A percentile compares a stretch with the other conserved stretches of the same genome.
Evolutionary conservation across 2,329 filamentous ascomycete species (phyloP).

Genomic region (Fusarium sp.): DNA sequence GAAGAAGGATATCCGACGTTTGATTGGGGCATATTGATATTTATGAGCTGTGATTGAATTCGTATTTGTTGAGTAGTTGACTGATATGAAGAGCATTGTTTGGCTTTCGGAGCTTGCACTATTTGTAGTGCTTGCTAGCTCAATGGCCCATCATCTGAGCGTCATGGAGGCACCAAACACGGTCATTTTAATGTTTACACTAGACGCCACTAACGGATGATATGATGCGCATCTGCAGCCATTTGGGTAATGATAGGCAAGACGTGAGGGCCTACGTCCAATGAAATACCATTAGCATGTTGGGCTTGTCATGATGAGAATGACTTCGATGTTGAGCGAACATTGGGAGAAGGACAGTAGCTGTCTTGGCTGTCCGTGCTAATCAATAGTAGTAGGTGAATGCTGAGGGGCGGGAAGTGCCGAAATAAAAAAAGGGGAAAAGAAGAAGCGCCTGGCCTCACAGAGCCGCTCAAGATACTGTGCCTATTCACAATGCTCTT

Average conservation of each 20-base stretch:
- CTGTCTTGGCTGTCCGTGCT: too few species aligned
- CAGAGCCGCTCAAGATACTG: background rate
- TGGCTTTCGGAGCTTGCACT: background rate
- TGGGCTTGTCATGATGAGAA: background rate
- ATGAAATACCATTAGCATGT: background rate
- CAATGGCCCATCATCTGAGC: constrained; percentile 12
- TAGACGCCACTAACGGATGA: constrained; percentile 9
- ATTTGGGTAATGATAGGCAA: background rate
- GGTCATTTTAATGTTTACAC: background rate
- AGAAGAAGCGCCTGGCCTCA: fast-evolving
- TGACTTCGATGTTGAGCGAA: background rate
- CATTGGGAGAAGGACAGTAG: too few species aligned
- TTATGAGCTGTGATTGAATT: background rate
- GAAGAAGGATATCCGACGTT: constrained; percentile 22
- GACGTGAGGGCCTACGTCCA: too few species aligned
- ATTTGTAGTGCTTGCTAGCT: background rate
- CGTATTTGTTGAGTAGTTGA: background rate
- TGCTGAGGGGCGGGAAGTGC: background rate
- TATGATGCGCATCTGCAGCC: background rate
- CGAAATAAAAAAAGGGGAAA: fast-evolving
- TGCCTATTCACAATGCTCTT: too few species aligned
- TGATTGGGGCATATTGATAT: constrained; percentile 18
- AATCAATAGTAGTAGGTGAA: fast-evolving
- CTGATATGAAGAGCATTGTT: too few species aligned
- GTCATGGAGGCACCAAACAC: constrained; percentile 17